Base-by-base conservation (phyloP, 768 basidiomycete species). In the Lyophyllum semitale region DNA sequence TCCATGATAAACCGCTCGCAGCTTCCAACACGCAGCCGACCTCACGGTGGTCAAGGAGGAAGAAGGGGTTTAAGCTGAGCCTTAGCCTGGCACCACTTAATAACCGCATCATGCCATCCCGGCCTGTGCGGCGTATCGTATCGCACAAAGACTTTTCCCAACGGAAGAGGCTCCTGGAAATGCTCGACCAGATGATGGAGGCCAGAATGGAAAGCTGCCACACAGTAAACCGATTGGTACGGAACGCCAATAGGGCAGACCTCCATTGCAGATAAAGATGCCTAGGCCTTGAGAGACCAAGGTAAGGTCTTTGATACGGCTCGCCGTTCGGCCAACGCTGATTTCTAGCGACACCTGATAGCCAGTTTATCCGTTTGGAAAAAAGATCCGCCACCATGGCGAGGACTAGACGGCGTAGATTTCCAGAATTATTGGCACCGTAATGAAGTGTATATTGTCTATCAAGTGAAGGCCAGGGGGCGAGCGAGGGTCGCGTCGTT, bases 191-290 rank as follows among this genome's bases (percentile, higher is more conserved):
- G 56, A 84, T 91, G 74, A 82, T 89, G 75, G 85, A 88, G 62
- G 77, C 83, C 2, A 79, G 89, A 51, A 84, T 91, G 80, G 88
- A 89, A 68, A 89, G 86, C 63, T 91, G 89, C 67, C 79, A 85
- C 59, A 77, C 87, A 30, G 76, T 88, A 49, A 82, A 82, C 58
- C 78, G 77, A 44, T 73, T 90, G 58, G 79, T 88, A 35, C 71
- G 73, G 46, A 72, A 77, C 48, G 76, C 77, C 42, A 78, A 74
- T 61, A 68, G 71, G 51, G 65, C 66, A 22, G 67, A 71, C 48
- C 53, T 70, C 41, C 61, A 68, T 51, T 42, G 53, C 44, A 63
- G 61, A 35, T 73, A 63, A 68, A 54, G 15, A 8, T 42, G 37
- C 20, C 38, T 20, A n/a, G n/a, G n/a, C n/a, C n/a, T n/a, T n/a